phyloP scores from a whole-genome alignment of 768 basidiomycete species.

The Leucocoprinus sp. region DNA sequence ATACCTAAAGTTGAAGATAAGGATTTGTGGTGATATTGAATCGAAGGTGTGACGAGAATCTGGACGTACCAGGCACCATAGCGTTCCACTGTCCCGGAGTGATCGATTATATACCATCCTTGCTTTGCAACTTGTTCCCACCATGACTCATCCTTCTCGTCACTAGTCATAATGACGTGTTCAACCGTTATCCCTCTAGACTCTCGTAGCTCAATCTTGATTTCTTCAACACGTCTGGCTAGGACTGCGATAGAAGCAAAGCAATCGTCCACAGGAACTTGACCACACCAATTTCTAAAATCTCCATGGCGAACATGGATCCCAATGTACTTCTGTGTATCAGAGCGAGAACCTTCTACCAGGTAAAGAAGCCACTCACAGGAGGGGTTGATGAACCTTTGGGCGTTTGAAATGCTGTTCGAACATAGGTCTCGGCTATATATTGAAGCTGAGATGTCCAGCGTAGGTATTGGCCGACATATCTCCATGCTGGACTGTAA shows the following conservation, averaged over 20 bases:
- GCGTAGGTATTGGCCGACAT: conserved; percentile 42
- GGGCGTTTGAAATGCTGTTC: conserved; percentile 32
- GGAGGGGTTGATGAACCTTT: conserved; percentile 35
- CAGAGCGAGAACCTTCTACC: background rate
- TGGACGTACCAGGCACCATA: conserved; percentile 41
- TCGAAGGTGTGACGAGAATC: background rate
- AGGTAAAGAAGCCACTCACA: conserved; percentile 23
- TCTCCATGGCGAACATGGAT: conserved; percentile 52
- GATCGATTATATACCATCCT: conserved; percentile 49
- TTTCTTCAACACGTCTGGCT: conserved; percentile 46
- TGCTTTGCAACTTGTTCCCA: conserved; percentile 41
- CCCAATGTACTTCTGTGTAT: conserved; percentile 37
- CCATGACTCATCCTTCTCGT: conserved; percentile 50
- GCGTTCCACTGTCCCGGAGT: conserved; percentile 35
- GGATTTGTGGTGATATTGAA: background rate
- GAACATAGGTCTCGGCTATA: conserved; percentile 37
- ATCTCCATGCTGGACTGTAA: conserved; percentile 51
- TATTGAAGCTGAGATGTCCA: conserved; percentile 36
- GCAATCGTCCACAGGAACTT: conserved; percentile 33
- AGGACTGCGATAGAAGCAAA: conserved; percentile 48
- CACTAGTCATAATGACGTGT: conserved; percentile 57
- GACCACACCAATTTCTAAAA: conserved; percentile 39
- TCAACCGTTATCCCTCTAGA: conserved; percentile 38
- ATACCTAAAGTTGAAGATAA: conserved; percentile 37
- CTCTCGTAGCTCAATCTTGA: conserved; percentile 38